Percentiles rank a stretch among this genome's conserved stretches.
Evolutionary conservation across 257 asterid genomes (phyloP).

Genomic region (Euphrasia confusa): DNA sequence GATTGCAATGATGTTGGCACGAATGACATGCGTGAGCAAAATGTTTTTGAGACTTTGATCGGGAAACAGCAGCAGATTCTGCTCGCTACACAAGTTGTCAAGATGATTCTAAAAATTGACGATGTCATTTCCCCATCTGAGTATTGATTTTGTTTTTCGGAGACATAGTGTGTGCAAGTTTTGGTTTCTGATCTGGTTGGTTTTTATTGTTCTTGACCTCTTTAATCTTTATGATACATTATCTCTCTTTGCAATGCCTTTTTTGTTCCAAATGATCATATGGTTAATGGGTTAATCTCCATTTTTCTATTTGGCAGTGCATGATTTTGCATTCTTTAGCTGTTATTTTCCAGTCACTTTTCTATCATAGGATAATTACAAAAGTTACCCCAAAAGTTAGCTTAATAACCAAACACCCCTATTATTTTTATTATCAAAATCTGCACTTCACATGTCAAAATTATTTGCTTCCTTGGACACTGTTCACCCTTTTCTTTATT

Average conservation of each 20-base stretch:
- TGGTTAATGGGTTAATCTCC: neutral
- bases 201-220: neutral
- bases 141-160: slow-evolving; percentile 34
- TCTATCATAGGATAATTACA: neutral
- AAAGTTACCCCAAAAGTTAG: neutral
- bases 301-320: neutral
- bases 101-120: slow-evolving; percentile 87
- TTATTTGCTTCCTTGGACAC: neutral
- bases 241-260: neutral
- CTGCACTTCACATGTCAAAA: too few species aligned
- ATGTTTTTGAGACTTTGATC: slow-evolving; percentile 76
- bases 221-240: neutral
- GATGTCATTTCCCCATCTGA: slow-evolving; percentile 77
- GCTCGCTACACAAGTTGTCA: slow-evolving; percentile 81
- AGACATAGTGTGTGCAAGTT: slow-evolving; percentile 14
- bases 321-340: too few species aligned
- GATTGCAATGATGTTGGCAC: slow-evolving; percentile 90
- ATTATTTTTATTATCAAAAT: too few species aligned
- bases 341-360: neutral
- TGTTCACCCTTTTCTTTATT: too few species aligned
- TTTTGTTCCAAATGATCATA: slow-evolving; percentile 3
- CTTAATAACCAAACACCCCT: neutral
- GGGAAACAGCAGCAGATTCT: slow-evolving; percentile 87
- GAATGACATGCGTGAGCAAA: slow-evolving; percentile 81
- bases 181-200: slow-evolving; percentile 18